Percentiles rank a stretch among this genome's conserved stretches.
Conservation (phyloP, 148 eudicot genomes). For the Silene uniflora region DNA sequence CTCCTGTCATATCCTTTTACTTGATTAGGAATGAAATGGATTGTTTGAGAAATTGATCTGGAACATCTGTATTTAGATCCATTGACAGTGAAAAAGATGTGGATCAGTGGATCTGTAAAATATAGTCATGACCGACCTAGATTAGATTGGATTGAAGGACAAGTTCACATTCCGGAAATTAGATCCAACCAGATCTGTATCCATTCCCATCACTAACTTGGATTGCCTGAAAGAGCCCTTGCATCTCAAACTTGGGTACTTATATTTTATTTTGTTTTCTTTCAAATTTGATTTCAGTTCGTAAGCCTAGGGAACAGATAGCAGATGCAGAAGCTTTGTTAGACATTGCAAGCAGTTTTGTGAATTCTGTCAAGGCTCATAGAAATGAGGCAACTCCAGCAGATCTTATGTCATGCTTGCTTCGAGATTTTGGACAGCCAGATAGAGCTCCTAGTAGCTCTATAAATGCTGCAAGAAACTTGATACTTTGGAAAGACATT, state of each 20-base stretch:
- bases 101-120: too few species aligned
- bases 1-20: too few species aligned
- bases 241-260: neutral
- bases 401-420: conserved; percentile 54
- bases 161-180: too few species aligned
- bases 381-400: conserved; percentile 56
- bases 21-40: too few species aligned
- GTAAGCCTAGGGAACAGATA: conserved; percentile 84
- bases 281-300: conserved; percentile 40
- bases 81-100: too few species aligned
- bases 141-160: too few species aligned
- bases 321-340: conserved; percentile 89
- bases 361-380: conserved; percentile 60
- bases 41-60: too few species aligned
- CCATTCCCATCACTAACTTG: neutral
- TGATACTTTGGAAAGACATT: conserved; percentile 59
- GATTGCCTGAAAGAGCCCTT: neutral
- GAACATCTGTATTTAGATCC: too few species aligned
- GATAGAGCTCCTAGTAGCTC: conserved; percentile 42
- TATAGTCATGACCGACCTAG: too few species aligned
- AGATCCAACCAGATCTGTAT: too few species aligned
- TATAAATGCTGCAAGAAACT: conserved; percentile 32
- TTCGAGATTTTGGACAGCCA: conserved; percentile 48
- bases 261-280: neutral
- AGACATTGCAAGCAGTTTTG: conserved; percentile 61